Base-by-base conservation (phyloP, 2,329 filamentous ascomycete genomes). In the Arthrobotrys musiformis region DNA sequence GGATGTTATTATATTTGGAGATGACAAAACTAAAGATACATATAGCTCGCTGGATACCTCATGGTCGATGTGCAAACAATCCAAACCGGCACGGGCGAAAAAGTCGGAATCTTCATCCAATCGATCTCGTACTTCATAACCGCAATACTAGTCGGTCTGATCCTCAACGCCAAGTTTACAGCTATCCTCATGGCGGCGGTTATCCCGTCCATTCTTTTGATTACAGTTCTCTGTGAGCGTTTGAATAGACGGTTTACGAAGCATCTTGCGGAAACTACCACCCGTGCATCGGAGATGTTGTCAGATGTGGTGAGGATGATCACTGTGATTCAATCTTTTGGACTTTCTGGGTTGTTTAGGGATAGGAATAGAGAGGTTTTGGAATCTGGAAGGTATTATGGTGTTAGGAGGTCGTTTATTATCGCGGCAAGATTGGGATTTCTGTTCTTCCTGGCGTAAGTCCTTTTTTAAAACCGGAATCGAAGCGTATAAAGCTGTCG, bases 61-160 rank as follows among this genome's bases (percentile, higher is more conserved):
- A 89, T 89, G 80, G 86, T 86, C 66, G 90, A 92, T 80, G 90
- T 92, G 35, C 87, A 90, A 73, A 87, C 88, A 0, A 88, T 92
- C 62, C 90, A 90, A 80, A 86, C 87, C 0, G 90, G 90, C 13
- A 91, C 90, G 0, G 90, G 88, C 0, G 90, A 92, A 82, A 92
- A 92, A 82, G 90, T 91, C 15, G 90, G 90, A 62, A 87, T 91
- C 35, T 87, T 88, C 79, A 85, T 92, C 3, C 86, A 87, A 24
- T 89, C 87, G 61, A 82, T 88, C 8, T 88, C 89, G 1, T 92
- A 91, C 82, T 92, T 92, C 81, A 81, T 91, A 64, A 89, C 90
- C 0, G 88, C 90, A 2, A 92, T 90, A 78, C 85, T 90, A 3
- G 87, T 92, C 15, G 89, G 89, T 1, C 92, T 92, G 79, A 87